A percentile compares a stretch with the other conserved stretches of the same genome.
Conservation (phyloP, 768 basidiomycete species). For the Mycena chlorophos region DNA sequence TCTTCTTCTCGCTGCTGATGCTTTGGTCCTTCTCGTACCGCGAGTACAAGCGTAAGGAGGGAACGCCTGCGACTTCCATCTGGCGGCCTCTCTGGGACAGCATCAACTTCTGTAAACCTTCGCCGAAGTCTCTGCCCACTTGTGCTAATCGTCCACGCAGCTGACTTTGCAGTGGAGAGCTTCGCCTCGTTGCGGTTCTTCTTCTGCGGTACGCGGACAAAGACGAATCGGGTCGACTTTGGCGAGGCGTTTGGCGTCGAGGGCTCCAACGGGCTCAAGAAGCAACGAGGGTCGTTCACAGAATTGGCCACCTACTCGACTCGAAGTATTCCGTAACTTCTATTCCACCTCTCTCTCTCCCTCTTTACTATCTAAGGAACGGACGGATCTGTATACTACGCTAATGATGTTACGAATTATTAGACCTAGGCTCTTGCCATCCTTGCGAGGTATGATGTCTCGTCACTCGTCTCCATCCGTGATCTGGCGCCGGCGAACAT, state of each 20-base stretch:
- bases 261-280: constrained; percentile 9
- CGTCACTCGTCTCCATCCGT: constrained; percentile 20
- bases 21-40: constrained; percentile 77
- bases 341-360: too few species aligned
- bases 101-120: constrained; percentile 34
- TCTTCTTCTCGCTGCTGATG: constrained; percentile 76
- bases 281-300: constrained; percentile 4
- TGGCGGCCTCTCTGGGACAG: constrained; percentile 75
- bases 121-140: not conserved
- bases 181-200: constrained; percentile 52
- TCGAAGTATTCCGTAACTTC: too few species aligned
- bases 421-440: too few species aligned
- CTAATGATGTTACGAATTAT: too few species aligned
- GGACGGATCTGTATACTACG: too few species aligned
- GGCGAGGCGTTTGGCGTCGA: constrained; percentile 25
- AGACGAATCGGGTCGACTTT: constrained; percentile 20
- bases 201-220: constrained; percentile 23
- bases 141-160: constrained; percentile 27
- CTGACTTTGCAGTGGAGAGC: constrained; percentile 60
- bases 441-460: too few species aligned
- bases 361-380: too few species aligned
- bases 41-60: constrained; percentile 59
- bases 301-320: too few species aligned
- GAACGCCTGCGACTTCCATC: constrained; percentile 50
- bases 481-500: constrained; percentile 25